Percentiles rank a stretch among this genome's conserved stretches.
Conservation (phyloP, 2,329 filamentous ascomycete genomes). For the Pseudogymnoascus sp. region DNA sequence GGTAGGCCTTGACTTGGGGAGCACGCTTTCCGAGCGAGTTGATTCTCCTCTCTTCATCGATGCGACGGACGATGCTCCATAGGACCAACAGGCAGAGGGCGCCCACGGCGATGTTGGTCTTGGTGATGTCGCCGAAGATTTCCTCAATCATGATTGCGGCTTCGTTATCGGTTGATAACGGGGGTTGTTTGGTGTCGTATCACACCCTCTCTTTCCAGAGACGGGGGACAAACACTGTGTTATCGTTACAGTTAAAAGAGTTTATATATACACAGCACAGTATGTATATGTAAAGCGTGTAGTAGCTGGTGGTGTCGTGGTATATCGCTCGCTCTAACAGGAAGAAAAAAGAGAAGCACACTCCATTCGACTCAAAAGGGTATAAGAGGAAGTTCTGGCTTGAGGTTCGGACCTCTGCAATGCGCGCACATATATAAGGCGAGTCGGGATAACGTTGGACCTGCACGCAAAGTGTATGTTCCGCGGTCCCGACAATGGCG, state of each 20-base stretch:
- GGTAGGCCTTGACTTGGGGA: slow-evolving; percentile 28
- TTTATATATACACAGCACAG: neutral
- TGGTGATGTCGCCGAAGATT: neutral
- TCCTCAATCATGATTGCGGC: slow-evolving; percentile 4
- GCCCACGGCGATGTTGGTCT: neutral
- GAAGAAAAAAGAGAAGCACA: neutral
- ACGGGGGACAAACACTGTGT: no score
- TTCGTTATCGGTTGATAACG: neutral
- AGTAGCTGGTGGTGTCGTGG: neutral
- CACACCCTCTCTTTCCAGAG: neutral
- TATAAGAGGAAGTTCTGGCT: neutral
- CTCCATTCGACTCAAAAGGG: neutral
- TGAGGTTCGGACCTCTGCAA: neutral
- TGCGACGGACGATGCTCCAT: slow-evolving; percentile 26
- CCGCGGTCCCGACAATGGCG: neutral
- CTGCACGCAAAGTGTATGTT: neutral
- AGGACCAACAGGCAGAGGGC: neutral
- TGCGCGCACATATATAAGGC: neutral
- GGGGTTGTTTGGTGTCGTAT: neutral
- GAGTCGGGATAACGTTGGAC: slow-evolving; percentile 2
- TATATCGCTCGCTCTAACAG: neutral
- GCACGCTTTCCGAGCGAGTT: slow-evolving; percentile 39
- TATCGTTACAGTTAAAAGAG: neutral
- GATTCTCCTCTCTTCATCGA: slow-evolving; percentile 39
- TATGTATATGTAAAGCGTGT: neutral